Conservation (phyloP, 164 flowering plant species). For the Houttuynia cordata region DNA sequence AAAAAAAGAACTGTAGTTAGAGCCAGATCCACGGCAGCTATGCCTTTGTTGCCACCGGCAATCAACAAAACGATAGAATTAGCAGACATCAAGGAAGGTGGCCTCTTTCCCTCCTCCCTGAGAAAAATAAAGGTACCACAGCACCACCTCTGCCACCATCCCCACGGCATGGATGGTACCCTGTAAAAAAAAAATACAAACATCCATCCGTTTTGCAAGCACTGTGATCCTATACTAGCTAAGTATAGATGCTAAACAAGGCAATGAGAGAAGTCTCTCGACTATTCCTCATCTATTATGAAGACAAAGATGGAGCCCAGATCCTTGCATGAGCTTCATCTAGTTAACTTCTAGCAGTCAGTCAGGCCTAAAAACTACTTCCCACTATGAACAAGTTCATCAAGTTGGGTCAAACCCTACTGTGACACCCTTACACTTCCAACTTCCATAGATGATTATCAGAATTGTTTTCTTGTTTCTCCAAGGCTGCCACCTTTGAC, state of each 20-base stretch:
- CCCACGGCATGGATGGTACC: background rate
- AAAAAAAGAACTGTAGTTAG: no score
- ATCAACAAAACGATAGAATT: background rate
- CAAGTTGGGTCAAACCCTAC: background rate
- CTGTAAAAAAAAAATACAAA: background rate
- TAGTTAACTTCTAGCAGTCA: background rate
- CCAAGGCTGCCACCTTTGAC: background rate
- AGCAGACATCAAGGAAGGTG: background rate
- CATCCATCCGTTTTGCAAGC: background rate
- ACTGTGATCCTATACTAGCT: background rate
- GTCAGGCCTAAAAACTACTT: background rate
- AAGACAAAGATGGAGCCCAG: background rate
- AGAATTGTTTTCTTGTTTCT: background rate
- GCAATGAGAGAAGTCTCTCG: background rate
- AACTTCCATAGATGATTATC: background rate
- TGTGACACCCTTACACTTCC: background rate
- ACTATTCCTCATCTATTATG: background rate
- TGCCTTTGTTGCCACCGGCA: background rate
- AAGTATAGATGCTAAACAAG: background rate
- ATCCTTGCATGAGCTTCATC: background rate
- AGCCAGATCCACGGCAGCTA: background rate
- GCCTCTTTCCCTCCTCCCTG: background rate
- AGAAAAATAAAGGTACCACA: background rate
- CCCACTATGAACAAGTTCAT: background rate
- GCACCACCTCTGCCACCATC: background rate